A percentile compares a stretch with the other conserved stretches of the same genome.
Evolutionary conservation across 306 rosid genomes (phyloP).

Genomic region (Castanospermum australe): DNA sequence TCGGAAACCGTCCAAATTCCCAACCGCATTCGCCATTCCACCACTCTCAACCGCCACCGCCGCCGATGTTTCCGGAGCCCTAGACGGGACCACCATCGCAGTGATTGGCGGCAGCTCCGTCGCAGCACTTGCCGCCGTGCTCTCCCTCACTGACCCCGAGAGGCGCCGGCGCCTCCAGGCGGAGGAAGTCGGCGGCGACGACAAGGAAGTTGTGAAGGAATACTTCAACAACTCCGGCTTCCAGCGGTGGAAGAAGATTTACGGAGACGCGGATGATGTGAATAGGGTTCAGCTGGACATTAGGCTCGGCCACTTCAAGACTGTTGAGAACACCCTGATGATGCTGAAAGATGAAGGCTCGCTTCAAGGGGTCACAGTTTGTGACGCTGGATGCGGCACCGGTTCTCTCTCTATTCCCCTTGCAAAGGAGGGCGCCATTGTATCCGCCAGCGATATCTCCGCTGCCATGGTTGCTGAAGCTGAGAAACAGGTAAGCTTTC

Average conservation of each 20-base stretch:
- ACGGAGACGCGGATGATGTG: conserved; percentile 90
- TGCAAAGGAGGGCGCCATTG: conserved; percentile 78
- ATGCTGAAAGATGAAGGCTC: conserved; percentile 79
- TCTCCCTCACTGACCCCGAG: conserved; percentile 85
- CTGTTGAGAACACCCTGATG: conserved; percentile 66
- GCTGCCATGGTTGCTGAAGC: conserved; percentile 96
- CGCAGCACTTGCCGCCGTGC: conserved; percentile 67
- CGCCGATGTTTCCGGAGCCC: conserved; percentile 48
- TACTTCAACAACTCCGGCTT: conserved; percentile 91
- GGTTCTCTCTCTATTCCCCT: conserved; percentile 89
- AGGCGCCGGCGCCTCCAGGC: conserved; percentile 75
- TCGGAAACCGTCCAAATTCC: conserved; percentile 26
- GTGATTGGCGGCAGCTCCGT: conserved; percentile 72
- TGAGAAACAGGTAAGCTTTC: conserved; percentile 53
- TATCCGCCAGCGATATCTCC: conserved; percentile 73
- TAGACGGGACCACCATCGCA: conserved; percentile 73
- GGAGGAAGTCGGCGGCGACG: conserved; percentile 89
- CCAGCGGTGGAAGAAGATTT: conserved; percentile 94
- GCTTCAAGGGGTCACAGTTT: conserved; percentile 63
- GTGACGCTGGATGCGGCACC: conserved; percentile 97
- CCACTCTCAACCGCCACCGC: conserved; percentile 60
- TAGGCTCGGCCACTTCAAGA: conserved; percentile 81
- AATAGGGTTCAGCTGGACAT: conserved; percentile 83
- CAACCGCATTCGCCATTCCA: conserved; percentile 52
- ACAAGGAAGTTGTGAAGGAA: conserved; percentile 91